These are phyloP conservation scores for Hyaloscypha bicolor DNA, from an alignment of 495 filamentous ascomycete genomes.

Conservation along the genomic window DNA sequence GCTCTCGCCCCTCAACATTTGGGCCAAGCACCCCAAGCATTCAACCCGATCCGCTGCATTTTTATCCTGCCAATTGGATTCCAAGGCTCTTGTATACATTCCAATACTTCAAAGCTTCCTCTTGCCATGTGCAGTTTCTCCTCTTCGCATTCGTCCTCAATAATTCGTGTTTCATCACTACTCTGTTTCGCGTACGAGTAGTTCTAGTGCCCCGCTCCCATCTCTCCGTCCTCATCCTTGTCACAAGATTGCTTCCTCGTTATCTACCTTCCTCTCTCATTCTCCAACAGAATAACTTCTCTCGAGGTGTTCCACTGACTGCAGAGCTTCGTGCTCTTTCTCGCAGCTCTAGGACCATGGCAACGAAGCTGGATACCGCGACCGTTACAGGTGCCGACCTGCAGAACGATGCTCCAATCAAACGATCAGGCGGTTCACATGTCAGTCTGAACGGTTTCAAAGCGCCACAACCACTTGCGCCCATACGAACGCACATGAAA, in stretches of 20 bases:
- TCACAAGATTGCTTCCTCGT: conserved; percentile 6
- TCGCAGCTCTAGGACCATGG: conserved; percentile 8
- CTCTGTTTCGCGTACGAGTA: neutral
- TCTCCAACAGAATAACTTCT: neutral
- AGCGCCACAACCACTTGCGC: conserved; percentile 27
- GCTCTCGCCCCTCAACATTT: conserved; percentile 26
- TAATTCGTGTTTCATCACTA: neutral
- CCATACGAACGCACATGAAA: conserved; percentile 20
- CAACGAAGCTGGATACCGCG: conserved; percentile 23
- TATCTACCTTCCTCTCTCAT: neutral
- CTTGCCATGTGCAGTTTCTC: neutral
- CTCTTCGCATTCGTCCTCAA: conserved; percentile 1
- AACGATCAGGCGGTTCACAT: conserved; percentile 31
- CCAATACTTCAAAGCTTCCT: conserved; percentile 5
- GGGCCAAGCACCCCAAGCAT: conserved; percentile 12
- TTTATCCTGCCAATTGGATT: conserved; percentile 20
- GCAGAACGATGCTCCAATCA: conserved; percentile 19
- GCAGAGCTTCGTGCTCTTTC: conserved; percentile 9
- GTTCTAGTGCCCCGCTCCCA: conserved; percentile 3
- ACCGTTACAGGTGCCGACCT: conserved; percentile 22
- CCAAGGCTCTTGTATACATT: conserved; percentile 17
- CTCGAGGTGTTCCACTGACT: neutral
- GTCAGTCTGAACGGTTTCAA: conserved; percentile 23
- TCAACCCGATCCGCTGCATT: conserved; percentile 23
- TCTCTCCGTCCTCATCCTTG: neutral